Percentiles rank a stretch among this genome's conserved stretches.
These are phyloP conservation scores for Elaphomyces granulatus DNA, from an alignment of 495 filamentous ascomycete species.

Conservation along the genomic window DNA sequence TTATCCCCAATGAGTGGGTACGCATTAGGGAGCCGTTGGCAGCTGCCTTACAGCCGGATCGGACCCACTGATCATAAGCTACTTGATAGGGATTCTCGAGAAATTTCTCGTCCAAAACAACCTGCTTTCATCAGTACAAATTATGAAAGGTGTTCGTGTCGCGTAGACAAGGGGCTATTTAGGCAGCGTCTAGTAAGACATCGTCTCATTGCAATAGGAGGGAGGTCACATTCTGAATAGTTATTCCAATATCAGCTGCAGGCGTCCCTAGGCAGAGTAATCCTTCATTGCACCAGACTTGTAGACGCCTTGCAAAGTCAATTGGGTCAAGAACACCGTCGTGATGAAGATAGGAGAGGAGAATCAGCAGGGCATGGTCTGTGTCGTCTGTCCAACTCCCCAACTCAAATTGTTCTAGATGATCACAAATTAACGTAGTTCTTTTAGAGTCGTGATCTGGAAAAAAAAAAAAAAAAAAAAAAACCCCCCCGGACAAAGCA, in stretches of 20 bases:
- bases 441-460: too few relatives aligned
- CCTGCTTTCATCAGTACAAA: slow-evolving; percentile 1
- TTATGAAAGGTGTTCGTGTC: too few relatives aligned
- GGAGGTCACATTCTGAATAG: slow-evolving; percentile 18
- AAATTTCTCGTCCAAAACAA: slow-evolving; percentile 18
- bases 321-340: slow-evolving; percentile 10
- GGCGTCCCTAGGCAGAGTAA: slow-evolving; percentile 25
- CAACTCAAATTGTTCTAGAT: too few relatives aligned
- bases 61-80: slow-evolving; percentile 23
- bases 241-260: slow-evolving; percentile 27
- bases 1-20: slow-evolving; percentile 29
- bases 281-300: slow-evolving; percentile 26
- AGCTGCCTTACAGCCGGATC: slow-evolving; percentile 16
- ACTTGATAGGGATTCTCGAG: slow-evolving; percentile 14
- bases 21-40: slow-evolving; percentile 37
- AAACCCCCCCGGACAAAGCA: background rate
- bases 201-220: too few relatives aligned
- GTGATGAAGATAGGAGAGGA: slow-evolving; percentile 27
- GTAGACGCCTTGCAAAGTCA: slow-evolving; percentile 27
- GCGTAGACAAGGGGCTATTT: too few relatives aligned
- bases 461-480: too few relatives aligned
- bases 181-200: too few relatives aligned
- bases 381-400: slow-evolving; percentile 40
- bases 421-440: too few relatives aligned
- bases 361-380: slow-evolving; percentile 30